phyloP scores from a whole-genome alignment of 495 filamentous ascomycete species.

The Sporormia fimetaria region DNA sequence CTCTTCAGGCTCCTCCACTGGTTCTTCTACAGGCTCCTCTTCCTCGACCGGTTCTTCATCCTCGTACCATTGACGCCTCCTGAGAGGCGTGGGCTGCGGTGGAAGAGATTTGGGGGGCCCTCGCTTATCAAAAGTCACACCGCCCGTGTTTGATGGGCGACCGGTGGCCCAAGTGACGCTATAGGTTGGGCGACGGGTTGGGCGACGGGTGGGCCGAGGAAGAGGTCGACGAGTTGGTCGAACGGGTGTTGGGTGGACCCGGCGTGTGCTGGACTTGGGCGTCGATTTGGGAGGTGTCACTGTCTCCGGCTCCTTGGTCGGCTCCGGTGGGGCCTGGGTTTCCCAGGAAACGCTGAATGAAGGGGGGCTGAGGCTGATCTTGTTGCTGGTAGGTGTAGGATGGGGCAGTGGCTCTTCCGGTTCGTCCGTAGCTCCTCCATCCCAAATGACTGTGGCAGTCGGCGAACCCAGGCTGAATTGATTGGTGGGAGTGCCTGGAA shows the following conservation, averaged over 20 bases:
- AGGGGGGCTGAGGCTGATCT: slow-evolving; percentile 2
- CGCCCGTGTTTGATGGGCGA: too few relatives aligned
- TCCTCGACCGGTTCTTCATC: slow-evolving; percentile 3
- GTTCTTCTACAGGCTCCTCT: neutral
- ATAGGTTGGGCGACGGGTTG: too few relatives aligned
- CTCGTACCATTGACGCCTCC: slow-evolving; percentile 4
- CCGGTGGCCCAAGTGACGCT: too few relatives aligned
- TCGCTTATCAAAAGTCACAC: too few relatives aligned
- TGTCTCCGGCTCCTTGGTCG: neutral
- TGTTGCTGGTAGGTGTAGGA: neutral
- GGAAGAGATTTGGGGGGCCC: too few relatives aligned
- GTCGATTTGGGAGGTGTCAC: neutral
- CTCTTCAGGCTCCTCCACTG: slow-evolving; percentile 3
- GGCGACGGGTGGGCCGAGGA: too few relatives aligned
- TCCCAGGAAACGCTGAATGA: slow-evolving; percentile 1
- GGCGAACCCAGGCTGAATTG: slow-evolving; percentile 1
- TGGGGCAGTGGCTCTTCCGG: neutral
- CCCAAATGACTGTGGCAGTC: neutral
- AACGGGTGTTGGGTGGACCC: neutral
- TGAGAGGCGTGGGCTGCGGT: neutral
- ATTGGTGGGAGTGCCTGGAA: neutral
- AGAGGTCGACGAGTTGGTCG: too few relatives aligned
- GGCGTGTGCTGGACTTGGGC: slow-evolving; percentile 2
- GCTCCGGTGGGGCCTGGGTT: neutral
- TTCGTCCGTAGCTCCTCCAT: neutral